Percentiles rank a stretch among this genome's conserved stretches.
phyloP scores from a whole-genome alignment of 345 rosid genomes.

The Hypericum perforatum region DNA sequence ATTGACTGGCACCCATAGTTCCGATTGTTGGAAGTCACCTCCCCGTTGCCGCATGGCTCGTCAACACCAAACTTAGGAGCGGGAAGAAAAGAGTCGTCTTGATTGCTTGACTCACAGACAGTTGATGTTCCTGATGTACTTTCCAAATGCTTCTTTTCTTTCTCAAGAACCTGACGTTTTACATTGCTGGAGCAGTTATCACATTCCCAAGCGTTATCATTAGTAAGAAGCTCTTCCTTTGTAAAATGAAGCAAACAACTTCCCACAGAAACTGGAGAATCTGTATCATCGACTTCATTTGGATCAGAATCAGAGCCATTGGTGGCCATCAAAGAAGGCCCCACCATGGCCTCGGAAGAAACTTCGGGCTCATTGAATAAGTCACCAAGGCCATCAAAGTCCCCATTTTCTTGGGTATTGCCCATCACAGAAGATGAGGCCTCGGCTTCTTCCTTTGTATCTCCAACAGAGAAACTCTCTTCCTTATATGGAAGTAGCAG shows the following conservation, averaged over 20 bases:
- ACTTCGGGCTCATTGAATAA: conserved; percentile 83
- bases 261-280: conserved; percentile 83
- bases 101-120: conserved; percentile 15
- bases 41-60: conserved; percentile 19
- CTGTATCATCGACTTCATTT: conserved; percentile 78
- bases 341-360: conserved; percentile 38
- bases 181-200: conserved; percentile 65
- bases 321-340: conserved; percentile 47
- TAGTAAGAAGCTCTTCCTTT: conserved; percentile 69
- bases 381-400: conserved; percentile 77
- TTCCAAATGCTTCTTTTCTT: conserved; percentile 32
- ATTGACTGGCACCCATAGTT: conserved; percentile 18
- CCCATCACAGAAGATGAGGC: conserved; percentile 43
- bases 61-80: conserved; percentile 21
- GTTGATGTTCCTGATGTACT: conserved; percentile 10
- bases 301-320: conserved; percentile 85
- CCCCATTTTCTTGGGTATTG: conserved; percentile 42
- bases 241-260: conserved; percentile 80
- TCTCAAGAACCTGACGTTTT: conserved; percentile 29
- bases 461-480: conserved; percentile 26
- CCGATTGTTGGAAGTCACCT: conserved; percentile 17
- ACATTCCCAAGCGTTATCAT: conserved; percentile 96
- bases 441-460: conserved; percentile 34
- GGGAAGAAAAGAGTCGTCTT: conserved; percentile 28
- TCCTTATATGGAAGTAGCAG: conserved; percentile 70